Evolutionary conservation across 768 basidiomycete species (phyloP).

Genomic region (Lyophyllum decastes): DNA sequence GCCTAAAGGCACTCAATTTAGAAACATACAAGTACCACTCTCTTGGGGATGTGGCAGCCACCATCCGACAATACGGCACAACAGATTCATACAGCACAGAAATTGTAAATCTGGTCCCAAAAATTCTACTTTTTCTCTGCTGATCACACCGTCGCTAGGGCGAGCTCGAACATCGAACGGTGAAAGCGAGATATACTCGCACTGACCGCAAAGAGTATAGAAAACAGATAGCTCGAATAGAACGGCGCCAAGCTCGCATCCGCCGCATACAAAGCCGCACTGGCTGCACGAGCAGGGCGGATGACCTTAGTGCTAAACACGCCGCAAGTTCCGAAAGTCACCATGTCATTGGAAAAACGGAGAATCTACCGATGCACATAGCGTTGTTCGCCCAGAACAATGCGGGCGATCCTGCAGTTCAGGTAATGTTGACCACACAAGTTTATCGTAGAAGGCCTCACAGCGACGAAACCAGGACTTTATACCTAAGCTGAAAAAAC

Average conservation of each 20-base stretch:
- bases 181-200: conserved; percentile 3
- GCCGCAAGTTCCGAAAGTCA: background rate
- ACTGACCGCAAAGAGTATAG: conserved; percentile 1
- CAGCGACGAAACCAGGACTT: background rate
- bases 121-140: too few relatives aligned
- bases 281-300: background rate
- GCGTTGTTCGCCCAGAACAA: background rate
- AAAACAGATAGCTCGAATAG: conserved; percentile 1
- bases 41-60: too few relatives aligned
- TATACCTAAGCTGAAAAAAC: conserved; percentile 3
- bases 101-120: too few relatives aligned
- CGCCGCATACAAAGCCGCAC: background rate
- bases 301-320: background rate
- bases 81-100: too few relatives aligned
- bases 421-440: background rate
- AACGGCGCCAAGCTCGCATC: background rate
- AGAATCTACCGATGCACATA: background rate
- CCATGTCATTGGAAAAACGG: background rate
- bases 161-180: conserved; percentile 9
- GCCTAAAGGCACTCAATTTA: too few relatives aligned
- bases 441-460: background rate
- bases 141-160: too few relatives aligned
- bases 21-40: too few relatives aligned
- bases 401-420: background rate
- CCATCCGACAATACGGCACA: too few relatives aligned